A percentile compares a stretch with the other conserved stretches of the same genome.
phyloP scores from a whole-genome alignment of 2,329 filamentous ascomycete genomes.

The Ilyonectria destructans region DNA sequence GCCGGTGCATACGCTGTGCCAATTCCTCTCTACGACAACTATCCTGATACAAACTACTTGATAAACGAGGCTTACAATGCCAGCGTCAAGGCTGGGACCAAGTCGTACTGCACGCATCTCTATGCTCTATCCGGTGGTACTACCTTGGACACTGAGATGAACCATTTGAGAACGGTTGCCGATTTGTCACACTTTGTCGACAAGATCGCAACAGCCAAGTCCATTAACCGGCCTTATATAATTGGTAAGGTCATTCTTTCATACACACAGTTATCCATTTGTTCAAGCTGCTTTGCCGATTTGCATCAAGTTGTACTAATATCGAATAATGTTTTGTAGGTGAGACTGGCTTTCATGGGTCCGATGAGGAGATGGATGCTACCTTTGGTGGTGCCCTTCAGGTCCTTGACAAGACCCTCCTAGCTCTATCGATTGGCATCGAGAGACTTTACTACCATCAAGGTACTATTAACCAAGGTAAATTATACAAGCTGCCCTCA shows the following conservation, averaged over 20 bases:
- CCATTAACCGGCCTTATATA: slow-evolving; percentile 4
- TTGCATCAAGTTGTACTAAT: too few relatives aligned
- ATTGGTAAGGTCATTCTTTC: not conserved
- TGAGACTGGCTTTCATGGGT: slow-evolving; percentile 23
- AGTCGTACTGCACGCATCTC: slow-evolving; percentile 4
- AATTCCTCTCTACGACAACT: not conserved
- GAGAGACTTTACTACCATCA: slow-evolving; percentile 29
- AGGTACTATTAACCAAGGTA: not conserved
- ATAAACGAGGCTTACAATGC: slow-evolving; percentile 21
- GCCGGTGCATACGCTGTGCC: slow-evolving; percentile 24
- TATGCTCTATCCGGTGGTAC: not conserved
- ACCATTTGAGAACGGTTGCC: slow-evolving; percentile 17
- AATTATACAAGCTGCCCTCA: too few relatives aligned
- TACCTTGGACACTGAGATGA: slow-evolving; percentile 20
- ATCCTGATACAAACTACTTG: slow-evolving; percentile 19
- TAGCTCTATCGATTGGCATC: slow-evolving; percentile 18
- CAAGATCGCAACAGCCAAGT: slow-evolving; percentile 9
- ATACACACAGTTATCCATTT: too few relatives aligned
- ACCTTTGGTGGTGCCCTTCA: slow-evolving; percentile 45
- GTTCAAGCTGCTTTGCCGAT: too few relatives aligned
- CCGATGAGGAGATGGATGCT: slow-evolving; percentile 36
- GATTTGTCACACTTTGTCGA: slow-evolving; percentile 40
- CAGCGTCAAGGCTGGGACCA: slow-evolving; percentile 11
- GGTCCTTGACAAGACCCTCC: slow-evolving; percentile 24
- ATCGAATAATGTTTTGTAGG: too few relatives aligned